Evolutionary conservation across 108 stramenopile genomes (phyloP).

Genomic region (Nitzschia palea): DNA sequence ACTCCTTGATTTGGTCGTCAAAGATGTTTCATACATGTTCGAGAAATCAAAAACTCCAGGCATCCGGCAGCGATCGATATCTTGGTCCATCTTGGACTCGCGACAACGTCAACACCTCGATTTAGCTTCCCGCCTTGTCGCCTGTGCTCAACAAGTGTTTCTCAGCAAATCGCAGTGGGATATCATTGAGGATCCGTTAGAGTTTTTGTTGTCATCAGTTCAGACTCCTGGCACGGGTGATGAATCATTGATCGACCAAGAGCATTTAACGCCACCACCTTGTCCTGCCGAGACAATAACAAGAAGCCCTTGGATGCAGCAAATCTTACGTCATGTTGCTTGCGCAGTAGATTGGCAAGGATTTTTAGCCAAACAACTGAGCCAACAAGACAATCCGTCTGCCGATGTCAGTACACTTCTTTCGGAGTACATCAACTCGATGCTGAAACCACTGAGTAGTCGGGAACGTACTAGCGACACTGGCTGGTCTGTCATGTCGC

Average conservation of each 20-base stretch:
- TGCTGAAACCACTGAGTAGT: neutral
- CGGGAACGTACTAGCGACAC: too few relatives aligned
- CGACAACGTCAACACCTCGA: slow-evolving; percentile 70
- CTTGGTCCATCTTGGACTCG: slow-evolving; percentile 35
- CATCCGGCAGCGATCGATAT: neutral
- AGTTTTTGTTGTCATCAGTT: slow-evolving; percentile 13
- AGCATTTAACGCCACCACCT: neutral
- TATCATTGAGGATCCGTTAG: slow-evolving; percentile 27
- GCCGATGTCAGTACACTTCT: too few relatives aligned
- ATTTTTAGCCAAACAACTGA: neutral
- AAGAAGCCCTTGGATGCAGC: slow-evolving; percentile 19
- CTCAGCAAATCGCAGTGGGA: slow-evolving; percentile 50
- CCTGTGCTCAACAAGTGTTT: slow-evolving; percentile 63
- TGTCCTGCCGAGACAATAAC: slow-evolving; percentile 10
- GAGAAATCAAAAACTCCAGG: neutral
- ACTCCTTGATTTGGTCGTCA: slow-evolving; percentile 37
- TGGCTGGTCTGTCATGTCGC: too few relatives aligned
- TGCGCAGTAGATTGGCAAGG: neutral
- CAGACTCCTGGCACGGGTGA: slow-evolving; percentile 1
- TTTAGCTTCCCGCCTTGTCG: slow-evolving; percentile 57
- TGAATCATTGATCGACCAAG: slow-evolving; percentile 8
- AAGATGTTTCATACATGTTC: slow-evolving; percentile 16
- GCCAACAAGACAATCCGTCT: too few relatives aligned
- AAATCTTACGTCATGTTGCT: neutral
- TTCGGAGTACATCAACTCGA: too few relatives aligned